Conservation (phyloP, 208 protist species). For the Zelonia costaricensis region DNA sequence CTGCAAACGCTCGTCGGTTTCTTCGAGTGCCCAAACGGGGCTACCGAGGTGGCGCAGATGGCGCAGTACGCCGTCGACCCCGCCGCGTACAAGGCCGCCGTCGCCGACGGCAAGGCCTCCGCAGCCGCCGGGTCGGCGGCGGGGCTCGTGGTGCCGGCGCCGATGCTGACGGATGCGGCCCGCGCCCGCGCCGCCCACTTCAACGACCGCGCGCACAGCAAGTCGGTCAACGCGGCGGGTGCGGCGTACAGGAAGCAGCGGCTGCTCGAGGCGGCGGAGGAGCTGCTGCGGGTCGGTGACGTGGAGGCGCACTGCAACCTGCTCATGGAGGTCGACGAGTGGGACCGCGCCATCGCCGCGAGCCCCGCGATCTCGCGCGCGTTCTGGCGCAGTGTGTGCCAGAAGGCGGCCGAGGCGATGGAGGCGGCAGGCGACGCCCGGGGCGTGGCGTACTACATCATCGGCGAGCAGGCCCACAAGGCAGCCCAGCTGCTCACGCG, state of each 20-base stretch:
- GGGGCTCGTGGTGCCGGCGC: constrained; percentile 46
- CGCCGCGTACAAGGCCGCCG: constrained; percentile 29
- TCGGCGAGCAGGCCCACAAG: constrained; percentile 67
- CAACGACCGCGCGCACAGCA: constrained; percentile 69
- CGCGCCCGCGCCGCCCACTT: constrained; percentile 46
- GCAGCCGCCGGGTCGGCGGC: no score
- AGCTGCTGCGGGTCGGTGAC: constrained; percentile 73
- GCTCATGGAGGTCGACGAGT: constrained; percentile 86
- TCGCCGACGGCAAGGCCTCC: constrained; percentile 28
- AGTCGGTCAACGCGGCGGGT: constrained; percentile 56
- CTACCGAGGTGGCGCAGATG: constrained; percentile 59
- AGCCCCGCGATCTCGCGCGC: constrained; percentile 84
- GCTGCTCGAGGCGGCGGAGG: constrained; percentile 73
- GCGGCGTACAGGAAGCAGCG: constrained; percentile 56
- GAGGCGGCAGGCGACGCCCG: constrained; percentile 58
- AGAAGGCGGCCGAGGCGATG: constrained; percentile 72
- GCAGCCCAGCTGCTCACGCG: constrained; percentile 63
- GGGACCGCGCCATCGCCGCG: constrained; percentile 87
- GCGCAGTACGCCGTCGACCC: constrained; percentile 45
- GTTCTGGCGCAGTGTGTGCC: constrained; percentile 83
- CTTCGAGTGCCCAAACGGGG: constrained; percentile 82
- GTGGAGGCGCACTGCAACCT: constrained; percentile 80
- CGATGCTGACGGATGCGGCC: constrained; percentile 48
- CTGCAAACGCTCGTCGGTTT: constrained; percentile 65
- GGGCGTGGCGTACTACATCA: constrained; percentile 78